Evolutionary conservation across 805 yeast species (phyloP).

Genomic region (Saccharomycopsis selenospora): DNA sequence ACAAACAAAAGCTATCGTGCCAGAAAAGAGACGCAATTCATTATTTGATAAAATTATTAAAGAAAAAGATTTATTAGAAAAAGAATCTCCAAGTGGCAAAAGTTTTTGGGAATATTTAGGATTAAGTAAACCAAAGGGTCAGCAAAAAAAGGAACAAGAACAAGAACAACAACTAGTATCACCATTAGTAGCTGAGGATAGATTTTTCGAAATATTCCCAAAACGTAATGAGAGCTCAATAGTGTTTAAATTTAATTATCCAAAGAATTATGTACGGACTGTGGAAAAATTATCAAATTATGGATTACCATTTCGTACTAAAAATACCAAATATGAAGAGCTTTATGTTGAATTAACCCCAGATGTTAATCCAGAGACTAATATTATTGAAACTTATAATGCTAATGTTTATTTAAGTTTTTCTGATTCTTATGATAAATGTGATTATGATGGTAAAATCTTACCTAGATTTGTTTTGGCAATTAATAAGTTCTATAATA

Average conservation of each 20-base stretch:
- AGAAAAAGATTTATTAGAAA: neutral
- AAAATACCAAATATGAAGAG: constrained; percentile 11
- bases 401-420: constrained; percentile 16
- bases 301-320: constrained; percentile 18
- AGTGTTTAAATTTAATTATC: constrained; percentile 9
- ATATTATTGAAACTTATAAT: constrained; percentile 12
- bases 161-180: neutral
- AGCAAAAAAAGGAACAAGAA: neutral
- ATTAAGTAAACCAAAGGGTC: neutral
- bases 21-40: neutral
- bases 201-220: neutral
- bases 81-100: neutral
- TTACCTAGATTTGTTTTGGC: constrained; percentile 14
- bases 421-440: constrained; percentile 17
- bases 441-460: constrained; percentile 20
- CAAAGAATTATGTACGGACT: neutral
- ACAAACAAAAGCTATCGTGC: neutral
- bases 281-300: constrained; percentile 13
- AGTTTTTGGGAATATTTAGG: constrained; percentile 1
- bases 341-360: constrained; percentile 20
- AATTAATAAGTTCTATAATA: constrained; percentile 8
- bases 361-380: constrained; percentile 14
- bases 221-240: constrained; percentile 1
- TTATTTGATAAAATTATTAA: neutral
- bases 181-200: neutral